Percentiles rank a stretch among this genome's conserved stretches.
Conservation (phyloP, 164 flowering plant genomes). For the Warburgia ugandensis region DNA sequence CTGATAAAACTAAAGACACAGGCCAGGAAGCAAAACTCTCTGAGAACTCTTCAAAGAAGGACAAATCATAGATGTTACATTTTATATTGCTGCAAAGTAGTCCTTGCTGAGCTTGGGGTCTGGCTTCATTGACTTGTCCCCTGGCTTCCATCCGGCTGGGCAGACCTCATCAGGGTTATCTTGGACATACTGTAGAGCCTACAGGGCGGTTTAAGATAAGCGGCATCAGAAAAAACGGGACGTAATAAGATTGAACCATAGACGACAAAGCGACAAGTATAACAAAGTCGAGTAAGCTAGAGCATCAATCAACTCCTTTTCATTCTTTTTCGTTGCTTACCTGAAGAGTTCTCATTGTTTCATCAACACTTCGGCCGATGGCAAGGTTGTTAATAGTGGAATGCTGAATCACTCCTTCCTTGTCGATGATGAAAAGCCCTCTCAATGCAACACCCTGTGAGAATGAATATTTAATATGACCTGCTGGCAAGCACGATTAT, state of each 20-base stretch:
- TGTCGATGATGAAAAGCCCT: constrained; percentile 95
- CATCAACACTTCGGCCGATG: constrained; percentile 96
- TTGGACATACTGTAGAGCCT: constrained; percentile 98
- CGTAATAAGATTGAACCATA: background rate
- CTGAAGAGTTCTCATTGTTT: constrained; percentile 96
- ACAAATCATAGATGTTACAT: background rate
- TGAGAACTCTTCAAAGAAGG: too few species aligned
- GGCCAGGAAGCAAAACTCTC: constrained; percentile 29
- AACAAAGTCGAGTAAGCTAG: too few species aligned
- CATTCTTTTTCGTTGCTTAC: constrained; percentile 24
- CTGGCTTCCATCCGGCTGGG: constrained; percentile 99
- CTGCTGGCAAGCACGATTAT: too few species aligned
- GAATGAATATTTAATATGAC: too few species aligned
- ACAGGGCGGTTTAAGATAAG: too few species aligned
- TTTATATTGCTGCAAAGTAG: constrained; percentile 73
- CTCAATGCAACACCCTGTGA: constrained; percentile 89
- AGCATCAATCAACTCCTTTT: background rate
- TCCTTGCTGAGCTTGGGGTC: constrained; percentile 96
- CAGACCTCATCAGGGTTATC: constrained; percentile 99
- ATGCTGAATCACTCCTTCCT: constrained; percentile 97
- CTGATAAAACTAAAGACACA: too few species aligned
- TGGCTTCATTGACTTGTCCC: constrained; percentile 96
- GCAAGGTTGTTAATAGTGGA: constrained; percentile 98
- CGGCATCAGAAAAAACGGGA: too few species aligned
- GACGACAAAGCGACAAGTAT: too few species aligned